Base-by-base conservation (phyloP, 140 eudicot species). In the Ambrosia hybrid region DNA sequence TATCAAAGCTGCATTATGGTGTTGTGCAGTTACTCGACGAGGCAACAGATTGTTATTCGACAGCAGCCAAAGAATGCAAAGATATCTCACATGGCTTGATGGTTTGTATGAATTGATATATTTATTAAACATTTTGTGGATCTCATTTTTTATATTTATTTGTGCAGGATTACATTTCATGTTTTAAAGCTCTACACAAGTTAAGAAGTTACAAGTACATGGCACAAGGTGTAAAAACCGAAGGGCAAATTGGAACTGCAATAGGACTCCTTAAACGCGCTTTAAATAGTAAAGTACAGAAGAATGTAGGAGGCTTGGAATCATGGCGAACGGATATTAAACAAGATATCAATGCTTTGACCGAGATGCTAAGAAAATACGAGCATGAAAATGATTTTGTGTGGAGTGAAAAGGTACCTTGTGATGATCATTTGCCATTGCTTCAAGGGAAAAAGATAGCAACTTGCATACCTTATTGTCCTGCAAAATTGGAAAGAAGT, bases 321-420 rank as follows among this genome's bases (percentile, higher is more conserved):
- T 76, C 87, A 0, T 88, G 90, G 95, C 68, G 80, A 53, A 49
- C 14, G 72, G 75, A 77, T 63, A 73, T 66, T 7, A 88, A 70
- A 72, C 80, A 85, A 52, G 90, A 79, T 51, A 51, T 66, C 10
- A 71, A 80, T 5, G 64, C 74, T 6, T 12, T 91, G 76, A 71
- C 61, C 2, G 85, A n/a, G 9, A 10, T 82, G 75, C 65, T 81
- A 17, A 62, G 43, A 64, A 88, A 78, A 39, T 88, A 80, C 49
- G 83, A 84, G 63, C 83, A 80, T n/a, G 96, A 91, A 75, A 91
- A 91, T 26, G 92, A 81, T 6, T 87, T 90, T 67, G 87, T 82
- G 9, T 85, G 88, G 90, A 82, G 39, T 38, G 86, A 85, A 59
- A 87, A 87, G 67, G 49, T 87, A 49, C 92, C 95, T 0, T 8